Conservation (phyloP, 2,329 filamentous ascomycete species). For the Acrodontium crateriforme region DNA sequence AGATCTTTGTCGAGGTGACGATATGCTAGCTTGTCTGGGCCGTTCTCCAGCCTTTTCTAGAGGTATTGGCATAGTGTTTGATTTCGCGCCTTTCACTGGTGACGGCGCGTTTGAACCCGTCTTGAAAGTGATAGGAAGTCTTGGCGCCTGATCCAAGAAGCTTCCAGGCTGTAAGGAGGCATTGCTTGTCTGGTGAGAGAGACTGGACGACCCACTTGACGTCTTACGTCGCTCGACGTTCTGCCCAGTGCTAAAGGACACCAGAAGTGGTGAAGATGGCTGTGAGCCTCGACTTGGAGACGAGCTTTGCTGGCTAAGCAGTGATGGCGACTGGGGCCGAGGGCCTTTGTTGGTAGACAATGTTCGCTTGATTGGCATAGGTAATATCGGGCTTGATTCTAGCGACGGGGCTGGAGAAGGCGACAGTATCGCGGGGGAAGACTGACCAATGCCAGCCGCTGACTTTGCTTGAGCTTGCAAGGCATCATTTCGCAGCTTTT, state of each 20-base stretch:
- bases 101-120: constrained; percentile 40
- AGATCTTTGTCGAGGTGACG: constrained; percentile 60
- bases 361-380: constrained; percentile 67
- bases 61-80: constrained; percentile 6
- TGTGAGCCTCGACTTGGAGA: constrained; percentile 79
- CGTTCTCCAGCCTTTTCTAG: background rate
- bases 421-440: constrained; percentile 31
- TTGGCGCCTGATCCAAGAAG: constrained; percentile 55
- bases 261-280: constrained; percentile 79
- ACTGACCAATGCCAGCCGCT: constrained; percentile 25
- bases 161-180: constrained; percentile 55
- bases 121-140: constrained; percentile 39
- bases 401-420: constrained; percentile 51
- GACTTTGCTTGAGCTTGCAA: constrained; percentile 52
- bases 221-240: constrained; percentile 77
- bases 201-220: constrained; percentile 72
- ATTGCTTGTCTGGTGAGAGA: constrained; percentile 65
- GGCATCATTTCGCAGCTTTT: constrained; percentile 85
- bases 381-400: constrained; percentile 73
- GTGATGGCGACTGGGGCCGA: constrained; percentile 75
- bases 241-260: constrained; percentile 83
- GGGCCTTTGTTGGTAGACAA: constrained; percentile 73
- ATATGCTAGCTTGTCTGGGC: constrained; percentile 14
- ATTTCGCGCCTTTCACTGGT: constrained; percentile 35
- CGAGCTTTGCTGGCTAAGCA: constrained; percentile 63